Evolutionary conservation across 2,329 filamentous ascomycete species (phyloP).

Genomic region (Botryotinia globosa): DNA sequence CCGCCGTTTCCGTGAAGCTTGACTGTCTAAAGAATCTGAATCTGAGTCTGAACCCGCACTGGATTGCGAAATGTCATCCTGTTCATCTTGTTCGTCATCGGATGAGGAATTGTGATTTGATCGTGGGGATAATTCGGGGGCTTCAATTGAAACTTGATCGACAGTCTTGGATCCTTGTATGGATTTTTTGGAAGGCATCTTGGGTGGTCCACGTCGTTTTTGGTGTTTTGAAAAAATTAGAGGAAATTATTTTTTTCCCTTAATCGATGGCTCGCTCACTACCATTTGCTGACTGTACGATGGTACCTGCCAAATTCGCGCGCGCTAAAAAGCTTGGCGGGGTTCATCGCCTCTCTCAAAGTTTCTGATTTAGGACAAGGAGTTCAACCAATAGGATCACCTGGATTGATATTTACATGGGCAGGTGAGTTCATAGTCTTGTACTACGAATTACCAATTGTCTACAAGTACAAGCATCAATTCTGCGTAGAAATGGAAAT

Average conservation of each 20-base stretch:
- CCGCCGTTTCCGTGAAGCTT: constrained; percentile 36
- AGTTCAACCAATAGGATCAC: neutral
- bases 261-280: neutral
- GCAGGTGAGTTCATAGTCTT: neutral
- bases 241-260: constrained; percentile 9
- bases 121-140: constrained; percentile 6
- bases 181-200: constrained; percentile 11
- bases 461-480: neutral
- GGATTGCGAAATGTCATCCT: constrained; percentile 8
- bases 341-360: neutral
- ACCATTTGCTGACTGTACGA: constrained; percentile 17
- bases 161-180: constrained; percentile 1
- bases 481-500: neutral
- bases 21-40: constrained; percentile 38
- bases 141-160: constrained; percentile 15
- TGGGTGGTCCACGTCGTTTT: neutral
- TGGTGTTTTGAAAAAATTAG: neutral
- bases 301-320: constrained; percentile 10
- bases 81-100: constrained; percentile 6
- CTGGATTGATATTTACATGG: neutral
- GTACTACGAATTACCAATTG: neutral
- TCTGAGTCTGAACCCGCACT: neutral
- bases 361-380: neutral
- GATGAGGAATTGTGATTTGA: constrained; percentile 17
- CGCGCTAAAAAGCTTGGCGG: constrained; percentile 3